phyloP scores from a whole-genome alignment of 768 basidiomycete genomes.

The Tylopilus plumbeoviolaceoides region DNA sequence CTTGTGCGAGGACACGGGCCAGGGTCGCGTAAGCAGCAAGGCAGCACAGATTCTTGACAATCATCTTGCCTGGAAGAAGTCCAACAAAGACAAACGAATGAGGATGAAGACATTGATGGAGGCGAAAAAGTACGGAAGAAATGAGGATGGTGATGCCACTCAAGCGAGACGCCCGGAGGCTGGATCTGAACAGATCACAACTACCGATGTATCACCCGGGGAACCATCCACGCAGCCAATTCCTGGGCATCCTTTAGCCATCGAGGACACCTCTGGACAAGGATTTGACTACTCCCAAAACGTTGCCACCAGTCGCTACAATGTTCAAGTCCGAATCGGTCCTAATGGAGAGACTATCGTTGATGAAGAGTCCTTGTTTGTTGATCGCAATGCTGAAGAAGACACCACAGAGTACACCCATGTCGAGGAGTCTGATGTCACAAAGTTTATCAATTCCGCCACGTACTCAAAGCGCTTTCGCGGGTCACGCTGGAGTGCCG shows the following conservation, averaged over 20 bases:
- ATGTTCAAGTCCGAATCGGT: conserved; percentile 83
- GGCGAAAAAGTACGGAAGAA: conserved; percentile 68
- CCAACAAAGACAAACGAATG: conserved; percentile 62
- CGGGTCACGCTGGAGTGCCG: conserved; percentile 85
- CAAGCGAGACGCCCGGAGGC: conserved; percentile 11
- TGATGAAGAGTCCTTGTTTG: conserved; percentile 79
- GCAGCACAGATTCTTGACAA: conserved; percentile 68
- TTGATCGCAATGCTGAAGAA: conserved; percentile 65
- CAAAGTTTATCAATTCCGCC: conserved; percentile 81
- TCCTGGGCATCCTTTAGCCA: conserved; percentile 13
- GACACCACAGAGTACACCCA: conserved; percentile 74
- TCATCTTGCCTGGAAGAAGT: conserved; percentile 67
- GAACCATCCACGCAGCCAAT: conserved; percentile 15
- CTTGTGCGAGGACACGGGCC: conserved; percentile 72
- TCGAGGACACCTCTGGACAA: conserved; percentile 45
- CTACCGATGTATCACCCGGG: conserved; percentile 3
- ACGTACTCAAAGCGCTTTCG: conserved; percentile 77
- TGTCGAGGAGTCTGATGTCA: conserved; percentile 76
- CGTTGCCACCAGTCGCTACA: conserved; percentile 66
- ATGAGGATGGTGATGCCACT: conserved; percentile 42
- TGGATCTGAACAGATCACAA: conserved; percentile 5
- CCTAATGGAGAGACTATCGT: conserved; percentile 85
- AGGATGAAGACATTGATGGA: conserved; percentile 63
- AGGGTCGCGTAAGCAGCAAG: conserved; percentile 76
- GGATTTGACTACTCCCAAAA: conserved; percentile 70